A percentile compares a stretch with the other conserved stretches of the same genome.
Evolutionary conservation across 768 basidiomycete species (phyloP).

Genomic region (Suillus plorans): DNA sequence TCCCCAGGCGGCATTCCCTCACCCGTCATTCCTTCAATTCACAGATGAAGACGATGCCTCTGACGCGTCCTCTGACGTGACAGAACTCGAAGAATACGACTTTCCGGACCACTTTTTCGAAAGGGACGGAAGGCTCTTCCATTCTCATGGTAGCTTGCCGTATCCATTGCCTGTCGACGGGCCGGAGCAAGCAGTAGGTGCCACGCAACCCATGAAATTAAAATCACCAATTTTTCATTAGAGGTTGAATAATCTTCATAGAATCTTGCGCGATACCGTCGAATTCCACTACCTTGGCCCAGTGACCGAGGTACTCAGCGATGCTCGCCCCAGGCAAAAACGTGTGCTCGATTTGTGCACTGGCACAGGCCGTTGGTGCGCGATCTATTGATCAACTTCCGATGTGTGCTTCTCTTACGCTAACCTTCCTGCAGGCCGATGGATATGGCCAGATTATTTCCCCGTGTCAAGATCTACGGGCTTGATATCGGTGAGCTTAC

Average conservation of each 20-base stretch:
- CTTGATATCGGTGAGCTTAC: slow-evolving; percentile 68
- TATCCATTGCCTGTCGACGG: slow-evolving; percentile 77
- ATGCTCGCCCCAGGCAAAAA: slow-evolving; percentile 39
- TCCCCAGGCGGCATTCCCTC: neutral
- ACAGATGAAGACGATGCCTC: slow-evolving; percentile 36
- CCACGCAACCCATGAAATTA: neutral
- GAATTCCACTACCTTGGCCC: slow-evolving; percentile 63
- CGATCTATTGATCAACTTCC: slow-evolving; percentile 20
- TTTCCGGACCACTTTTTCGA: slow-evolving; percentile 63
- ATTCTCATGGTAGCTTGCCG: slow-evolving; percentile 58
- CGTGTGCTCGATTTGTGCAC: slow-evolving; percentile 75
- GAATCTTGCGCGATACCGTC: slow-evolving; percentile 47
- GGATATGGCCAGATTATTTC: slow-evolving; percentile 71
- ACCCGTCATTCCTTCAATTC: neutral
- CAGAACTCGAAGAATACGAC: slow-evolving; percentile 51
- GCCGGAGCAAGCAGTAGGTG: slow-evolving; percentile 63
- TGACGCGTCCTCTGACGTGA: slow-evolving; percentile 43
- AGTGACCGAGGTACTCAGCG: slow-evolving; percentile 49
- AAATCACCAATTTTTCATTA: slow-evolving; percentile 24
- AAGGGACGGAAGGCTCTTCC: slow-evolving; percentile 61
- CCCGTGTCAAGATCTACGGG: slow-evolving; percentile 63
- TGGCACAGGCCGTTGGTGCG: slow-evolving; percentile 73
- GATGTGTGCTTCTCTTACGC: slow-evolving; percentile 15
- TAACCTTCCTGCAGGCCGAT: slow-evolving; percentile 52
- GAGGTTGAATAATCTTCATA: slow-evolving; percentile 55